Percentiles rank a stretch among this genome's conserved stretches.
Conservation (phyloP, 495 filamentous ascomycete species). For the Penicillium pulvis region DNA sequence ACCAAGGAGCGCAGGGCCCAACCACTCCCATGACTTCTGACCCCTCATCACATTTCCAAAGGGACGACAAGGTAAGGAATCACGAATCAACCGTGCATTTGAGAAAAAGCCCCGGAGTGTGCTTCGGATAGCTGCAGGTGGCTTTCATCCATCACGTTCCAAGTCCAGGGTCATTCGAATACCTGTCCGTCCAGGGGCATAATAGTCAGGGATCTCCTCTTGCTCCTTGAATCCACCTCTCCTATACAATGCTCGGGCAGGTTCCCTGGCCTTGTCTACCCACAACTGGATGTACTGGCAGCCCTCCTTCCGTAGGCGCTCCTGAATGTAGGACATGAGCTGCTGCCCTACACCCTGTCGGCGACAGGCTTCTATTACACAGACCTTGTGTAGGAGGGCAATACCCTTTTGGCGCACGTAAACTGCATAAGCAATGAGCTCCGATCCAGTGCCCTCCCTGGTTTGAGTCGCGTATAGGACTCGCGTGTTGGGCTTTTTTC, state of each 20-base stretch:
- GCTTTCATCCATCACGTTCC: slow-evolving; percentile 32
- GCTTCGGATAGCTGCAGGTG: slow-evolving; percentile 20
- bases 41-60: slow-evolving; percentile 25
- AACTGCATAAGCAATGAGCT: slow-evolving; percentile 55
- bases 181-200: slow-evolving; percentile 56
- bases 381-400: slow-evolving; percentile 61
- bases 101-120: slow-evolving; percentile 7
- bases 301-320: slow-evolving; percentile 52
- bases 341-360: slow-evolving; percentile 54
- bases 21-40: slow-evolving; percentile 26
- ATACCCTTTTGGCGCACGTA: slow-evolving; percentile 55
- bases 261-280: slow-evolving; percentile 57
- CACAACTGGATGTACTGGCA: slow-evolving; percentile 59
- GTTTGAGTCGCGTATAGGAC: slow-evolving; percentile 47
- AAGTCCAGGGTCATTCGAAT: slow-evolving; percentile 57
- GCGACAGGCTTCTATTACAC: slow-evolving; percentile 53
- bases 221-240: slow-evolving; percentile 54
- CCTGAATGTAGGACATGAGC: slow-evolving; percentile 50
- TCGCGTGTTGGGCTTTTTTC: slow-evolving; percentile 57
- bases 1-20: slow-evolving; percentile 33
- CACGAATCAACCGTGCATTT: slow-evolving; percentile 18
- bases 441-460: slow-evolving; percentile 12
- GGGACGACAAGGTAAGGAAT: slow-evolving; percentile 22
- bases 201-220: slow-evolving; percentile 57
- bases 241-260: slow-evolving; percentile 53